Evolutionary conservation across 2,329 filamentous ascomycete genomes (phyloP).

Genomic region (Microcera coccophila): DNA sequence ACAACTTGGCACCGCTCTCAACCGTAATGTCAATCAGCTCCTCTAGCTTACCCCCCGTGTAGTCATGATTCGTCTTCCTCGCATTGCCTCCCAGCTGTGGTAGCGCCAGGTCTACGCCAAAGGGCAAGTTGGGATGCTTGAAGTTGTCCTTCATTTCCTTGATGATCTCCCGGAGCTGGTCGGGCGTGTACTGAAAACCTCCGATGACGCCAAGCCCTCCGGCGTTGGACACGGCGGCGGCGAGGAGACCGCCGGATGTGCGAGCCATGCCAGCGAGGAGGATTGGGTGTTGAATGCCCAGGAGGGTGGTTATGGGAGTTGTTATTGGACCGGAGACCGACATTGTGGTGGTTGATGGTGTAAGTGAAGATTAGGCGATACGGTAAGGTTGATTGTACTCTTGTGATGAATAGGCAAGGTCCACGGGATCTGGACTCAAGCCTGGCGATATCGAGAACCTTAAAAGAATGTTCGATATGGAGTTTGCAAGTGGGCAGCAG

Average conservation of each 20-base stretch:
- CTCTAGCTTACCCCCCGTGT: constrained; percentile 84
- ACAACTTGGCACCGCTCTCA: constrained; percentile 75
- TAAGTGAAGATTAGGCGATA: neutral
- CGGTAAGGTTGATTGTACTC: neutral
- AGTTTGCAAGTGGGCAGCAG: too few relatives aligned
- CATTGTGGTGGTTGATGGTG: constrained; percentile 29
- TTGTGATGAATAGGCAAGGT: too few relatives aligned
- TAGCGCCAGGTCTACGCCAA: constrained; percentile 87
- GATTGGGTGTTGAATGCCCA: constrained; percentile 83
- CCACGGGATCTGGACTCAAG: too few relatives aligned
- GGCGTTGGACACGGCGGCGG: constrained; percentile 83
- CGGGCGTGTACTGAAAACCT: constrained; percentile 67
- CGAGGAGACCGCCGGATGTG: constrained; percentile 72
- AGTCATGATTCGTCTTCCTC: constrained; percentile 91
- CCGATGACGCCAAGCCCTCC: constrained; percentile 78
- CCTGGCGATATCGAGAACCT: too few relatives aligned
- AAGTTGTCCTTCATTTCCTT: constrained; percentile 79
- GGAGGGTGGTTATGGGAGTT: constrained; percentile 73
- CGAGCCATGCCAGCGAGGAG: constrained; percentile 92
- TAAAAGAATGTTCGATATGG: too few relatives aligned
- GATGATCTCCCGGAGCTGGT: constrained; percentile 74
- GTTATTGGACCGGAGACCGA: constrained; percentile 54
- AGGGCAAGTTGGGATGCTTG: constrained; percentile 63
- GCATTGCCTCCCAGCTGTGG: constrained; percentile 82
- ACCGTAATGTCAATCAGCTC: constrained; percentile 85